phyloP scores from a whole-genome alignment of 2,329 filamentous ascomycete species.

The Myriosclerotinia curreyana region DNA sequence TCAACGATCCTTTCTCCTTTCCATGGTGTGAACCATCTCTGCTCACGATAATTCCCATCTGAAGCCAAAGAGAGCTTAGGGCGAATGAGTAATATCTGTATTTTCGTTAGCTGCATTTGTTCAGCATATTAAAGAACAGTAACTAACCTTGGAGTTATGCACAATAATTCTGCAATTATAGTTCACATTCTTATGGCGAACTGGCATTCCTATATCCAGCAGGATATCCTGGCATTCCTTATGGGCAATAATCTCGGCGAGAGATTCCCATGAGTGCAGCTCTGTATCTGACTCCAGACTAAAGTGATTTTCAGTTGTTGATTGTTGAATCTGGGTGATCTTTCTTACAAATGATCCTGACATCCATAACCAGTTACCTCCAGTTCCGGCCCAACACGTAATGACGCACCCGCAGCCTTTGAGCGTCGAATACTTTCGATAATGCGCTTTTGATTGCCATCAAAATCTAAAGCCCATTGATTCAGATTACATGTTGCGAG shows the following conservation, averaged over 20 bases:
- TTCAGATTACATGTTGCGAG: conserved; percentile 19
- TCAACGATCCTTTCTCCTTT: conserved; percentile 56
- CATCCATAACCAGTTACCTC: conserved; percentile 51
- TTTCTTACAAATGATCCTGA: conserved; percentile 50
- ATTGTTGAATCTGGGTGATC: not conserved
- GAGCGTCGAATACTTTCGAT: conserved; percentile 55
- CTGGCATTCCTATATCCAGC: conserved; percentile 60
- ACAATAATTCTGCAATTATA: conserved; percentile 67
- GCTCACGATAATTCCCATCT: conserved; percentile 64
- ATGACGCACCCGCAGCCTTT: conserved; percentile 52
- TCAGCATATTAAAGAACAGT: not conserved
- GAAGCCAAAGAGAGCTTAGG: conserved; percentile 71
- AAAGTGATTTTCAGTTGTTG: conserved; percentile 17
- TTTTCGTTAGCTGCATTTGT: not conserved
- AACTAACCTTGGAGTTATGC: conserved; percentile 47
- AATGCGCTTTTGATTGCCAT: conserved; percentile 47
- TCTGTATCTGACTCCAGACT: conserved; percentile 47
- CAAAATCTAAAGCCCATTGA: conserved; percentile 22
- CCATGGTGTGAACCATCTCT: conserved; percentile 63
- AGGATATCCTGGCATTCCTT: conserved; percentile 62
- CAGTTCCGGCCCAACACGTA: conserved; percentile 52
- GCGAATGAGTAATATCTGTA: conserved; percentile 65
- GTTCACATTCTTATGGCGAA: conserved; percentile 53
- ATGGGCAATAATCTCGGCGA: conserved; percentile 59
- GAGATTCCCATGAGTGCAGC: conserved; percentile 43